Conservation (phyloP, 768 basidiomycete genomes). For the Sporobolomyces phaffii region DNA sequence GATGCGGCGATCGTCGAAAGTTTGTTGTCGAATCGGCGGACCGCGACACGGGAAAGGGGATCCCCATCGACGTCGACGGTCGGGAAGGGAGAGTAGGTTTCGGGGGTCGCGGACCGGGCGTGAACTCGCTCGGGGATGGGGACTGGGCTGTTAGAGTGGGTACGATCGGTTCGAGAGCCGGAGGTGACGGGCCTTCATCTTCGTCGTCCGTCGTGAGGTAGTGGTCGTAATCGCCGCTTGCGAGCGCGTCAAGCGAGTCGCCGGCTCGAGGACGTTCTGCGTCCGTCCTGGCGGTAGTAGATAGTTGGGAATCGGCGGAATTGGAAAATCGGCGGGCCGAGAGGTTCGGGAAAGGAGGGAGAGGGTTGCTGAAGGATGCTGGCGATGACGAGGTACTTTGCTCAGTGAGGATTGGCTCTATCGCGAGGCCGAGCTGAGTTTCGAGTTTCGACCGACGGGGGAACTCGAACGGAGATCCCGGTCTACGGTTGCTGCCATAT, state of each 20-base stretch:
- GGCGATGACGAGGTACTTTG: neutral
- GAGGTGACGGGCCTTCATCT: neutral
- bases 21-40: neutral
- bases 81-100: neutral
- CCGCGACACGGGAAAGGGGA: neutral
- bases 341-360: neutral
- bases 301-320: no score
- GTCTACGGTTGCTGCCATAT: neutral
- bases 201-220: conserved; percentile 21
- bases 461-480: conserved; percentile 6
- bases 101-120: conserved; percentile 1
- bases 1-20: neutral
- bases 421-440: neutral
- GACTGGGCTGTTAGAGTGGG: no score
- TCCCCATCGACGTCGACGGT: conserved; percentile 27
- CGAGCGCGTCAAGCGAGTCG: no score
- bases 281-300: conserved; percentile 15
- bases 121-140: neutral
- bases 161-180: no score
- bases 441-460: neutral
- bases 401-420: neutral
- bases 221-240: conserved; percentile 7
- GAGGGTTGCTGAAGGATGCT: neutral
- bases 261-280: conserved; percentile 7
- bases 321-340: no score